Evolutionary conservation across 78 protist genomes (phyloP).

Genomic region (Dictyostelium brefeldianum): DNA sequence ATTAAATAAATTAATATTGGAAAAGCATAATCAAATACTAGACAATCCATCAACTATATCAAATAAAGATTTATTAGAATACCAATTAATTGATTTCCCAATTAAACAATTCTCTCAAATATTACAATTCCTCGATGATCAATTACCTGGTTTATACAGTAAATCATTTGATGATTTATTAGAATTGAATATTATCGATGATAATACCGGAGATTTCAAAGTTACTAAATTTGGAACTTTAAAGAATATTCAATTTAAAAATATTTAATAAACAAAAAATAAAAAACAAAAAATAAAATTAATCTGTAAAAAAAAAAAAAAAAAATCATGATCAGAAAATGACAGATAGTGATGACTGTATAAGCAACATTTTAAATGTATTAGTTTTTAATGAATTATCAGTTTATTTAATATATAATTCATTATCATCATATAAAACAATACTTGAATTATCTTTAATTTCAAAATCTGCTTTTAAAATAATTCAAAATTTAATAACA

Average conservation of each 20-base stretch:
- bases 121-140: neutral
- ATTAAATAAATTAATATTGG: neutral
- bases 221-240: conserved; percentile 1
- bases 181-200: neutral
- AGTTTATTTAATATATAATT: too few relatives aligned
- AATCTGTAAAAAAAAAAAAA: too few relatives aligned
- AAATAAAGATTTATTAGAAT: conserved; percentile 9
- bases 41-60: neutral
- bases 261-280: neutral
- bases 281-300: neutral
- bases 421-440: too few relatives aligned
- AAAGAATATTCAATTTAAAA: conserved; percentile 5
- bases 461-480: too few relatives aligned
- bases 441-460: too few relatives aligned
- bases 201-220: neutral
- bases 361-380: too few relatives aligned
- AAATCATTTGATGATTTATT: neutral
- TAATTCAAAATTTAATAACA: too few relatives aligned
- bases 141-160: conserved; percentile 8
- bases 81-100: neutral
- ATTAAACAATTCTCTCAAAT: neutral
- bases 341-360: too few relatives aligned
- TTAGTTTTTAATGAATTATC: too few relatives aligned
- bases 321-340: too few relatives aligned
- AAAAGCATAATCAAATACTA: neutral